Percentiles rank a stretch among this genome's conserved stretches.
Conservation (phyloP, 441 rosid species). For the Bruguiera hainesii region DNA sequence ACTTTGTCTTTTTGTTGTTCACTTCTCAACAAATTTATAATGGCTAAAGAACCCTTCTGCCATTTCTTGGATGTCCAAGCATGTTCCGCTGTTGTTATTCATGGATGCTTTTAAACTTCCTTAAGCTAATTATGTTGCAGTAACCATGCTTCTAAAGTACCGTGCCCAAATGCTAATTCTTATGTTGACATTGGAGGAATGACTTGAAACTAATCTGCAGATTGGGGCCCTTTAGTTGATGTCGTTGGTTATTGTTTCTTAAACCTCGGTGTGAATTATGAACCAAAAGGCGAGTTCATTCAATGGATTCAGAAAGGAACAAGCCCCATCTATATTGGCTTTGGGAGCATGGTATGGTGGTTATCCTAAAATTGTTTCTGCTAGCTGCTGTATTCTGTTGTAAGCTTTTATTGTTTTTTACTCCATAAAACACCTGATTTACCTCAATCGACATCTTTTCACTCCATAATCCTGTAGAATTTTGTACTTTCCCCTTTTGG, state of each 20-base stretch:
- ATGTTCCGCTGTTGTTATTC: neutral
- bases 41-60: neutral
- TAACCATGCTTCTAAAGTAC: too few relatives aligned
- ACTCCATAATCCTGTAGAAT: neutral
- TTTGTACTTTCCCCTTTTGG: conserved; percentile 1
- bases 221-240: conserved; percentile 93
- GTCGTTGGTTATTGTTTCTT: conserved; percentile 97
- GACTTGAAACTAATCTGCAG: conserved; percentile 45
- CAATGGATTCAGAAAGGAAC: conserved; percentile 80
- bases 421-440: neutral
- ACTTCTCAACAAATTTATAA: neutral
- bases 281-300: conserved; percentile 59
- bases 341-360: conserved; percentile 94
- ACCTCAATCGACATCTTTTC: too few relatives aligned
- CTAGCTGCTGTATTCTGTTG: neutral
- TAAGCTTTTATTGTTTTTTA: neutral
- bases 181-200: conserved; percentile 3
- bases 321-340: conserved; percentile 85
- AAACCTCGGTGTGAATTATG: conserved; percentile 82
- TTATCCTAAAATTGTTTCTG: neutral
- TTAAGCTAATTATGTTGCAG: neutral
- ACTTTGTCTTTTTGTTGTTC: neutral
- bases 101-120: neutral
- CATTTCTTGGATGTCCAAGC: neutral
- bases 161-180: conserved; percentile 8